Conservation (phyloP, 1,284 basidiomycete species). For the Sporisorium graminicola region DNA sequence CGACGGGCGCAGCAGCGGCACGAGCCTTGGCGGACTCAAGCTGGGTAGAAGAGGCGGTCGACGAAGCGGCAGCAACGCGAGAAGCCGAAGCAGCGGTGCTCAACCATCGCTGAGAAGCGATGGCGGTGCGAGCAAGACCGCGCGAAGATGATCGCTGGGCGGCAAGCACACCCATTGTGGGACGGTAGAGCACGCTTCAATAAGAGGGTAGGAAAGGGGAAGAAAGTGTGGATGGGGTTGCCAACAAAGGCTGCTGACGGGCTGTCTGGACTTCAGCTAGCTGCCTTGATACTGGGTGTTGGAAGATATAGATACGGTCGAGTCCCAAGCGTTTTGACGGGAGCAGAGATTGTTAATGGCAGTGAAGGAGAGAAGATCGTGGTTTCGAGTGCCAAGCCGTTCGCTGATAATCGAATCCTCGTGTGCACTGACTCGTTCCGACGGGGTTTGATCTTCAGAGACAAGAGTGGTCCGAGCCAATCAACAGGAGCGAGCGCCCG, state of each 20-base stretch:
- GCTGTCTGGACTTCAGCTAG: background rate
- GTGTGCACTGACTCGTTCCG: constrained; percentile 10
- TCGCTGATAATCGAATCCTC: background rate
- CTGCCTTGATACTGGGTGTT: background rate
- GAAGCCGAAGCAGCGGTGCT: constrained; percentile 30
- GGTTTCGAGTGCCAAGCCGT: background rate
- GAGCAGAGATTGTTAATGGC: background rate
- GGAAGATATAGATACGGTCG: background rate
- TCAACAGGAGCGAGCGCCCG: background rate
- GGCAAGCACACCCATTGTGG: constrained; percentile 41
- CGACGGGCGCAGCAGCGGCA: constrained; percentile 19
- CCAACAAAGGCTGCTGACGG: background rate
- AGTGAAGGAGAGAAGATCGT: background rate
- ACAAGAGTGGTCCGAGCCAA: constrained; percentile 22
- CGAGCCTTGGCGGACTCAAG: constrained; percentile 33
- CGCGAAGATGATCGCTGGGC: constrained; percentile 46
- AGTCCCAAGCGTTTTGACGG: background rate
- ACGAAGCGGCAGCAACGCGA: constrained; percentile 34
- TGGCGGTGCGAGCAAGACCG: constrained; percentile 36
- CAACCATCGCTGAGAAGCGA: constrained; percentile 40
- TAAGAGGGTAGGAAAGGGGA: background rate
- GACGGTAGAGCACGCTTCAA: background rate
- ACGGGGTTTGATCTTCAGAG: background rate
- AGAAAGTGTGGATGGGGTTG: background rate
- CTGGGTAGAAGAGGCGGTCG: constrained; percentile 20